Conservation (phyloP, 75 land plant genomes). For the Adiantum capillusveneris region DNA sequence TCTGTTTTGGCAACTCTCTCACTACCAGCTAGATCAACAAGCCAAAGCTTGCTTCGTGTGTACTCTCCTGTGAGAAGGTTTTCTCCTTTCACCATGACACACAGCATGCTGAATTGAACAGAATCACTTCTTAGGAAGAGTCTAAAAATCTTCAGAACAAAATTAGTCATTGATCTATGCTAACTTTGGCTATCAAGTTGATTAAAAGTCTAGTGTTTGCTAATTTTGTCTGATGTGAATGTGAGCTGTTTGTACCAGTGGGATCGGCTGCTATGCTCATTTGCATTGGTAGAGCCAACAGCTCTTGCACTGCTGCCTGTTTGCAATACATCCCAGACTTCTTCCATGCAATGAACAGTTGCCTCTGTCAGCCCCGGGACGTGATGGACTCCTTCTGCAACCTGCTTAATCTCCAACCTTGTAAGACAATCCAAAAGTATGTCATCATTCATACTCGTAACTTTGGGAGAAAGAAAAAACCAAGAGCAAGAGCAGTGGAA, state of each 20-base stretch:
- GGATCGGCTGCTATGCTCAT: slow-evolving; percentile 95
- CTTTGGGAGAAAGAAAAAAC: neutral
- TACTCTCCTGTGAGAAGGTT: slow-evolving; percentile 72
- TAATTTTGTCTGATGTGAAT: too few species aligned
- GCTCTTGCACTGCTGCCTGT: slow-evolving; percentile 83
- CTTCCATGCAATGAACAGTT: slow-evolving; percentile 52
- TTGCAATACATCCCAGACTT: slow-evolving; percentile 85
- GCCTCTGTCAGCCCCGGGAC: slow-evolving; percentile 94
- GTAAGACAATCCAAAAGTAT: too few species aligned
- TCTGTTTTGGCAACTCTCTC: slow-evolving; percentile 91
- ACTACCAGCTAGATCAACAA: slow-evolving; percentile 94
- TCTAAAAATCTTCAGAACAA: neutral
- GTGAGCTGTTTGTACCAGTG: slow-evolving; percentile 60
- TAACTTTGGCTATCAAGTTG: too few species aligned
- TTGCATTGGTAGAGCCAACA: slow-evolving; percentile 83
- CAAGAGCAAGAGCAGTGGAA: too few species aligned
- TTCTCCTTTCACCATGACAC: slow-evolving; percentile 64
- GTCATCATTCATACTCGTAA: slow-evolving; percentile 5
- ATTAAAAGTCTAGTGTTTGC: too few species aligned
- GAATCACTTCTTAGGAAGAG: neutral
- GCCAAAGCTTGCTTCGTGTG: slow-evolving; percentile 95
- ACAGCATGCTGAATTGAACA: slow-evolving; percentile 62
- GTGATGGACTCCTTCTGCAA: slow-evolving; percentile 83
- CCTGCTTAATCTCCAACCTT: slow-evolving; percentile 89
- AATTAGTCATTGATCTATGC: too few species aligned